These are phyloP conservation scores for Penicillium palitans DNA, from an alignment of 2,329 filamentous ascomycete genomes.

Conservation along the genomic window DNA sequence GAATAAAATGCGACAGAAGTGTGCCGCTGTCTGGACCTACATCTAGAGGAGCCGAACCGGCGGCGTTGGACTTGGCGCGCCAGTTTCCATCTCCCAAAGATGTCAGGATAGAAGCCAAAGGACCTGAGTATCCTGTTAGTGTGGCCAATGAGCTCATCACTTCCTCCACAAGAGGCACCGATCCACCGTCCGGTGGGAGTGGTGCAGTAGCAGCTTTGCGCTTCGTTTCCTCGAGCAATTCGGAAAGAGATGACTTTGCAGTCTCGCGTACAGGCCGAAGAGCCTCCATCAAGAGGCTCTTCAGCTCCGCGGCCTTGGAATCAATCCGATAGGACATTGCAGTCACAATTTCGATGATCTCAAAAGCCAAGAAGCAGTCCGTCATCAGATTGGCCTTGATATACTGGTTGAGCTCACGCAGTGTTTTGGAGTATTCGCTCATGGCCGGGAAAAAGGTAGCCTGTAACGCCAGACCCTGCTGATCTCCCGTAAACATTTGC, in stretches of 20 bases:
- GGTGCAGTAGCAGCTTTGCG: slow-evolving; percentile 66
- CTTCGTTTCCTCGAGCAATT: slow-evolving; percentile 80
- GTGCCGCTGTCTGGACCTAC: slow-evolving; percentile 84
- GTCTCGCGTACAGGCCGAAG: slow-evolving; percentile 89
- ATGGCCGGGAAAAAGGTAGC: slow-evolving; percentile 76
- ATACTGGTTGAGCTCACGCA: slow-evolving; percentile 85
- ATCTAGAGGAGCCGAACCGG: slow-evolving; percentile 74
- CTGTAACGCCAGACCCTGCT: slow-evolving; percentile 78
- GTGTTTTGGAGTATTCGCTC: slow-evolving; percentile 77
- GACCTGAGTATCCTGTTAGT: slow-evolving; percentile 82
- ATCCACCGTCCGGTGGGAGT: slow-evolving; percentile 74
- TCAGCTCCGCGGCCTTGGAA: slow-evolving; percentile 79
- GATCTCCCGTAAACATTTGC: slow-evolving; percentile 79
- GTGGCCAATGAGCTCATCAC: slow-evolving; percentile 83
- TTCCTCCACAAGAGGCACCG: slow-evolving; percentile 75
- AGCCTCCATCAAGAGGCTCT: slow-evolving; percentile 76
- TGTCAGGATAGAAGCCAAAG: slow-evolving; percentile 85
- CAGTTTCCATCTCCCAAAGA: slow-evolving; percentile 93
- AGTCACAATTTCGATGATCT: slow-evolving; percentile 88
- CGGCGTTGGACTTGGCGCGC: slow-evolving; percentile 63
- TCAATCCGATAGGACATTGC: slow-evolving; percentile 77
- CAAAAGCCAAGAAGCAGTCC: slow-evolving; percentile 93
- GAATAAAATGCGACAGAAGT: slow-evolving; percentile 85
- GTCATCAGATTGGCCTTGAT: slow-evolving; percentile 83
- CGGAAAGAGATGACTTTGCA: slow-evolving; percentile 78